Base-by-base conservation (phyloP, 345 rosid species). In the Trapa bicornis region DNA sequence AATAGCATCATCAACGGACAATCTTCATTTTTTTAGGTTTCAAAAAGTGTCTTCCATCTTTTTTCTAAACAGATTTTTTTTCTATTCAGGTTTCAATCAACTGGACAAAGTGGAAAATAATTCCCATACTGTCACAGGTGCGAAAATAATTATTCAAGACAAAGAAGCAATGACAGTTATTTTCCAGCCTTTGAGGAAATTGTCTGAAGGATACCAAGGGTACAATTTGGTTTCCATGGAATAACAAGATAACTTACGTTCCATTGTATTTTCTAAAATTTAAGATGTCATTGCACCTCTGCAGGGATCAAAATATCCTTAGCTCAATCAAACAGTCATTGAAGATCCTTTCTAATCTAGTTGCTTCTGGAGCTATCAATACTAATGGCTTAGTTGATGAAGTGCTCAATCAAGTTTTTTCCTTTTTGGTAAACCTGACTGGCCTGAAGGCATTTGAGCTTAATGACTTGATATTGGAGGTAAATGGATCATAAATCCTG, bases 41-140 rank as follows among this genome's bases (percentile, higher is more conserved):
- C 29, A 22, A 64, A n/a, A 53, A 32, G 43, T 16, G 61, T 53
- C 37, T 53, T 50, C 5, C 61, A 36, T 42, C 57, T 69, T 35
- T 22, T 32, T 47, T 53, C 14, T 63, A 15, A 52, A 32, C 52
- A 32, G 3, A 22, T 22, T 22, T 22, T 37, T 14, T 70, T 47
- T 37, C 60, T 69, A 32, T 80, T 68, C 72, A 94, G 99, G 96
- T 77, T 78, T 74, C 67, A 81, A 77, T 72, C 64, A 77, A 68
- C 67, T 91, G 73, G 94, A 88, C 82, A 82, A 81, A 79, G 63
- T 93, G 78, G 98, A 88, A 73, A 90, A 72, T 78, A 84, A 82
- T 74, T 90, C 95, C 35, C 84, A 84, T 70, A 90, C 95, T 41
- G 91, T 86, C 71, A 84, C 90, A 80, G 98, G 98, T 66, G 98